Evolutionary conservation across 495 filamentous ascomycete genomes (phyloP), one percentile per base, ranked within the genome.

Genomic region (Penicillium samsonianum): DNA sequence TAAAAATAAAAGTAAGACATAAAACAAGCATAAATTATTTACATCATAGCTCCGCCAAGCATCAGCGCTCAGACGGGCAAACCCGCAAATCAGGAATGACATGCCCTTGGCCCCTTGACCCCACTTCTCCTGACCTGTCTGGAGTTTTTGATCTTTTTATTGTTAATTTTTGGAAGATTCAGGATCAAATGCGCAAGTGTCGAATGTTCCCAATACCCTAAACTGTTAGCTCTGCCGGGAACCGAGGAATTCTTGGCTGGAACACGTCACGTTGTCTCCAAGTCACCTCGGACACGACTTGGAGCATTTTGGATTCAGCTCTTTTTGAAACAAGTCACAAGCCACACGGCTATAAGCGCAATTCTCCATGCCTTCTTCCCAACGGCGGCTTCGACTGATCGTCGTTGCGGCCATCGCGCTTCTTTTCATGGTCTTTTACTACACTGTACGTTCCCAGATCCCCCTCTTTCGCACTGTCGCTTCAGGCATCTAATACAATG

Each of bases 281-380:
- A 43, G 4, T 12, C 41, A 12, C 20, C 41, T 17, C 14, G 45
- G 28, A 20, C 8, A 48, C 45, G 30, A 33, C 30, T 33, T 17
- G 28, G 26, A 20, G 5, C 19, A 10, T 19, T 7, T 28, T n/a
- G 45, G 16, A 17, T 28, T 5, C 45, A 48, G 19, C 45, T 4
- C 9, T 7, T 14, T 2, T 20, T 17, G 11, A 30, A 28, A 31
- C 44, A 28, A 28, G 25, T 22, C 28, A 48, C 17, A 48, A 19
- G 28, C 25, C n/a, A 19, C 20, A 25, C 22, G 11, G 20, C 44
- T 47, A 30, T 19, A 52, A 52, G 37, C 37, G n/a, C 45, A 50
- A 35, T 40, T 46, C 70, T 78, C 45, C 42, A 92, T 95, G 90
- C 83, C 85, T 64, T 90, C 89, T 1, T 90, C 89, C 1, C 80